phyloP scores from a whole-genome alignment of 2,329 filamentous ascomycete genomes.

The Thermoascus crustaceus region DNA sequence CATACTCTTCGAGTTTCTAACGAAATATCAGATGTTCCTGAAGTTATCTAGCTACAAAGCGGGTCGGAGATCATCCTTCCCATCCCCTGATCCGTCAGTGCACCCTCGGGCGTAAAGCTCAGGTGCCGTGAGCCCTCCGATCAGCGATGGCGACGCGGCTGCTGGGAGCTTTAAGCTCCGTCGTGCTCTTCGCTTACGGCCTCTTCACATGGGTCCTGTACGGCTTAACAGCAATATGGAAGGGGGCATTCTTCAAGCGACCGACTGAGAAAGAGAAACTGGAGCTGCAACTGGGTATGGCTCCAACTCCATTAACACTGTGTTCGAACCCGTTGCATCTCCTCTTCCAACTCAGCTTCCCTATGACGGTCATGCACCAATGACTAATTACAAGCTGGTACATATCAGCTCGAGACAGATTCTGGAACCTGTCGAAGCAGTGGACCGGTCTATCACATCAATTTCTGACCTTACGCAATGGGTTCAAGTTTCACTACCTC shows the following conservation, averaged over 20 bases:
- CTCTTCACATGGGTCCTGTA: conserved; percentile 29
- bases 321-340: conserved; percentile 3
- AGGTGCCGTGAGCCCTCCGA: not conserved
- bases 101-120: conserved; percentile 9
- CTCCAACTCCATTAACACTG: too few relatives aligned
- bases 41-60: not conserved
- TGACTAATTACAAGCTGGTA: not conserved
- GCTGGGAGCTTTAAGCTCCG: conserved; percentile 11
- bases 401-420: conserved; percentile 40
- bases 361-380: not conserved
- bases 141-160: conserved; percentile 17
- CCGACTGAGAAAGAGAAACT: conserved; percentile 32
- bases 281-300: conserved; percentile 34
- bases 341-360: too few relatives aligned
- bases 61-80: not conserved
- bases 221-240: conserved; percentile 18
- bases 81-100: not conserved
- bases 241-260: conserved; percentile 30
- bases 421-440: conserved; percentile 48
- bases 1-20: too few relatives aligned
- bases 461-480: conserved; percentile 43
- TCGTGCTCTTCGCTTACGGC: conserved; percentile 24
- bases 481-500: conserved; percentile 49
- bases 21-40: too few relatives aligned
- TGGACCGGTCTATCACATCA: conserved; percentile 42